Conservation (phyloP, 305 asterid genomes). For the Ajuga reptans region DNA sequence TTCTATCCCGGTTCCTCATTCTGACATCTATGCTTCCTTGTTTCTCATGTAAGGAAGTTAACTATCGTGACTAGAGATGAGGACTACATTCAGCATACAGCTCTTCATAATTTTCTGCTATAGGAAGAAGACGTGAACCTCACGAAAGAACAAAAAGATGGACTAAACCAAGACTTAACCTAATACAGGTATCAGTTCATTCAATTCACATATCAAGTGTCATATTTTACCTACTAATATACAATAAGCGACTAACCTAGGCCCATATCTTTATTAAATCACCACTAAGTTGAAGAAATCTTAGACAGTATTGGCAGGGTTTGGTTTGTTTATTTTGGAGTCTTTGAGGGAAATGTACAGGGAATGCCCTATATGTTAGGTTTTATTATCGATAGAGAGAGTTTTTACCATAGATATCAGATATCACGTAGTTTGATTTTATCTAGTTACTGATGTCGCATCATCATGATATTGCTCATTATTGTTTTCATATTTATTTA, state of each 20-base stretch:
- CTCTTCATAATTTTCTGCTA: neutral
- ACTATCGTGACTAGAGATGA: slow-evolving; percentile 2
- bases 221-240: neutral
- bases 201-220: neutral
- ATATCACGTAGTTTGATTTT: neutral
- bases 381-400: neutral
- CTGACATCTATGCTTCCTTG: neutral
- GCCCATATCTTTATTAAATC: neutral
- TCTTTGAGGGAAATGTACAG: neutral
- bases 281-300: neutral
- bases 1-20: slow-evolving; percentile 11
- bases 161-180: neutral
- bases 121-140: slow-evolving; percentile 5
- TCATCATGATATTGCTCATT: neutral
- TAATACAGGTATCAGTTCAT: neutral
- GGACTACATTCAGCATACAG: neutral
- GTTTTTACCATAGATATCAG: neutral
- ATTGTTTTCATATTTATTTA: neutral
- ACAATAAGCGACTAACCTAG: neutral
- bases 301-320: neutral
- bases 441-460: neutral
- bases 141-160: neutral
- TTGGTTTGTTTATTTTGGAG: neutral
- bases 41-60: neutral
- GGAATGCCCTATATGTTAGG: neutral